phyloP scores from a whole-genome alignment of 2,329 filamentous ascomycete species.

The Pseudogymnoascus verrucosus region DNA sequence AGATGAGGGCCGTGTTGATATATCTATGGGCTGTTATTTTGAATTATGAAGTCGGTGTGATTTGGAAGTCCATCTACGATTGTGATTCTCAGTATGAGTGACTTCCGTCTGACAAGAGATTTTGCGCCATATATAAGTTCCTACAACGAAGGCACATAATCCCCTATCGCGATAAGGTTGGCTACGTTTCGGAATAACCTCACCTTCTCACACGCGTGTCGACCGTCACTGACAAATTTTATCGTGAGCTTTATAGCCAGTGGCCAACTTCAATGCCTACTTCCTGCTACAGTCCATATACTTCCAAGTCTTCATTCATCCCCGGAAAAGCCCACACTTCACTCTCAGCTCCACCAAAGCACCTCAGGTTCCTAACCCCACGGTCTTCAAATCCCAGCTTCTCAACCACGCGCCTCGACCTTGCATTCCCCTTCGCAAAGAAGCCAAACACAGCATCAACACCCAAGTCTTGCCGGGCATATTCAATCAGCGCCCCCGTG shows the following conservation, averaged over 20 bases:
- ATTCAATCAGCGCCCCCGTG: too few species aligned
- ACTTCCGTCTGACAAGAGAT: neutral
- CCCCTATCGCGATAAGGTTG: neutral
- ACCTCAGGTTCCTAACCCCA: constrained; percentile 7
- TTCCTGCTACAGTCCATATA: neutral
- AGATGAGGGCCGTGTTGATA: neutral
- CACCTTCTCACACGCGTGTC: too few species aligned
- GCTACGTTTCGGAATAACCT: too few species aligned
- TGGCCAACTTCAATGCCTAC: neutral
- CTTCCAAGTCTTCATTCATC: neutral
- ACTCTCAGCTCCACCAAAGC: neutral
- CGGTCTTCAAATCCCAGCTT: constrained; percentile 11
- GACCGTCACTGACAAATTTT: neutral
- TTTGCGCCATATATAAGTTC: neutral
- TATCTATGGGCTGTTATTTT: neutral
- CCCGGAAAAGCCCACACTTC: neutral
- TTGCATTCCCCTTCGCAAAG: too few species aligned
- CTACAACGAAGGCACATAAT: neutral
- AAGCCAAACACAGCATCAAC: too few species aligned
- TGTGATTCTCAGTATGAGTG: neutral
- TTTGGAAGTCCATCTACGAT: neutral
- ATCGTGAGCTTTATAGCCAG: neutral
- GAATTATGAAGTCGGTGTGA: neutral
- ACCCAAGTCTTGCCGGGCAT: too few species aligned
- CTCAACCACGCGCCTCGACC: too few species aligned